Evolutionary conservation across 805 yeast species (phyloP).

Genomic region (Lachancea dasiensis): DNA sequence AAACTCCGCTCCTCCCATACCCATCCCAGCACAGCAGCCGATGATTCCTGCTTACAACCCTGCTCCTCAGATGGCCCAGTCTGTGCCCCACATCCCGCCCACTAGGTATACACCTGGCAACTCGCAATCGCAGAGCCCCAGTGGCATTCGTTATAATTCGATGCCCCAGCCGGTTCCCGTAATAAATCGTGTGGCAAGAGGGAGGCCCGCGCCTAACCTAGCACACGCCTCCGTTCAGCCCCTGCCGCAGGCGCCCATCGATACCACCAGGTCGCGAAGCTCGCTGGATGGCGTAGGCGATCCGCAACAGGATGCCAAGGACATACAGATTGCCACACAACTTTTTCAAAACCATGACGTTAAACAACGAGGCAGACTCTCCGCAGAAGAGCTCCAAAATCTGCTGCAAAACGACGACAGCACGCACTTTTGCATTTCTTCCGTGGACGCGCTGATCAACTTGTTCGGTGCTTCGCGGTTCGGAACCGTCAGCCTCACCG

Average conservation of each 20-base stretch:
- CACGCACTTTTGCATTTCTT: conserved; percentile 29
- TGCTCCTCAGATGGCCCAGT: conserved; percentile 11
- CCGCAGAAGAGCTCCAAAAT: conserved; percentile 32
- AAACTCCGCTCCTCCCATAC: conserved; percentile 4
- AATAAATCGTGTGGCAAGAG: neutral
- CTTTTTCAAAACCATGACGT: conserved; percentile 31
- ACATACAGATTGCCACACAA: conserved; percentile 26
- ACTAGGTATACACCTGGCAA: neutral
- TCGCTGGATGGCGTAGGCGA: conserved; percentile 5
- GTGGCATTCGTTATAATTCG: neutral
- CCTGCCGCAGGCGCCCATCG: too few species aligned
- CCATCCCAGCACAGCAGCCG: conserved; percentile 8
- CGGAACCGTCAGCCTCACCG: conserved; percentile 31
- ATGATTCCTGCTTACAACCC: conserved; percentile 18
- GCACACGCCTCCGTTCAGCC: neutral
- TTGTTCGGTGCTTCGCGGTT: conserved; percentile 33
- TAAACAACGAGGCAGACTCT: conserved; percentile 26
- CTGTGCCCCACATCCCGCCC: conserved; percentile 2
- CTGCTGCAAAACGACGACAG: conserved; percentile 33
- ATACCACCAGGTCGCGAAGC: conserved; percentile 1
- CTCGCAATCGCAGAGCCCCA: conserved; percentile 4
- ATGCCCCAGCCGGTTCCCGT: conserved; percentile 5
- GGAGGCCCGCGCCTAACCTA: neutral
- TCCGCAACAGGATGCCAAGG: conserved; percentile 19
- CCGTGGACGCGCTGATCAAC: conserved; percentile 32